Evolutionary conservation across 2,329 filamentous ascomycete species (phyloP).

Genomic region (Scortechinia acanthostroma): DNA sequence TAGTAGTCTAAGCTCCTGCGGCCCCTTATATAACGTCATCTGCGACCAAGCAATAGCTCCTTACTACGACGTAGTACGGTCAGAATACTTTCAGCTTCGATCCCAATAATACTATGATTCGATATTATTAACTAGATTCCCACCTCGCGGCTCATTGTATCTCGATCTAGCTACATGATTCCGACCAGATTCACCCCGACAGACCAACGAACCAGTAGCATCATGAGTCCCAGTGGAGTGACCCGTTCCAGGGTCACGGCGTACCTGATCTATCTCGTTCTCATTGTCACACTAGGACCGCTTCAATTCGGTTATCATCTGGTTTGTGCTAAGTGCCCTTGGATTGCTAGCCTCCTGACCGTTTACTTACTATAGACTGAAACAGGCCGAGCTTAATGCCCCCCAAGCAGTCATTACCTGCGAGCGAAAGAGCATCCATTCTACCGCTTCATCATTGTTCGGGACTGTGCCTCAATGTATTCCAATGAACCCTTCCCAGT

Average conservation of each 20-base stretch:
- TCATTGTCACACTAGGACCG: slow-evolving; percentile 75
- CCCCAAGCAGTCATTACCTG: slow-evolving; percentile 92
- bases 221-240: too few species aligned
- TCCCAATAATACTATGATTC: too few species aligned
- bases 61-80: too few species aligned
- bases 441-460: slow-evolving; percentile 15
- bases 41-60: too few species aligned
- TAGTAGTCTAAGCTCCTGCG: too few species aligned
- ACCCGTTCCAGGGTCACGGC: slow-evolving; percentile 43
- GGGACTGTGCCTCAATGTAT: slow-evolving; percentile 75
- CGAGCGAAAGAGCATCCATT: slow-evolving; percentile 46
- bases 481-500: slow-evolving; percentile 73
- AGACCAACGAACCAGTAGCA: background rate
- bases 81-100: too few species aligned
- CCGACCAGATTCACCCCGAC: too few species aligned
- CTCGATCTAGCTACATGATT: too few species aligned
- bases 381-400: slow-evolving; percentile 84
- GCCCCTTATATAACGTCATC: too few species aligned
- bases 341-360: background rate
- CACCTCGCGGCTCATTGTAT: too few species aligned
- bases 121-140: too few species aligned
- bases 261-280: slow-evolving; percentile 72
- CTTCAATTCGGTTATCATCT: slow-evolving; percentile 93
- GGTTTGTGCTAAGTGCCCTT: slow-evolving; percentile 33
- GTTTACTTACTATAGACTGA: background rate